Conservation (phyloP, 768 basidiomycete genomes). For the Suillus weaverae region DNA sequence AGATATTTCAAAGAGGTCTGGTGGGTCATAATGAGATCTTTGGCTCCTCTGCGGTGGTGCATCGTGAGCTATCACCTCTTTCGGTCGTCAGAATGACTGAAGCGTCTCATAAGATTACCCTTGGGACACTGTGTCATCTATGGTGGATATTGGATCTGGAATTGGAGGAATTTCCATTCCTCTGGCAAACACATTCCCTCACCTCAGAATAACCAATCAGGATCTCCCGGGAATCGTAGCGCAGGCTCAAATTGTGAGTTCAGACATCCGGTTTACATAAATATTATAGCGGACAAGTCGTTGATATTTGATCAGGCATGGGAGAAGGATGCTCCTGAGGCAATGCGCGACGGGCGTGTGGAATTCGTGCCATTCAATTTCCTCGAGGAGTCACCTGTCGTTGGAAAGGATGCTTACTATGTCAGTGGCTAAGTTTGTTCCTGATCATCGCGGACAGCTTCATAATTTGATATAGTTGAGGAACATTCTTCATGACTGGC, state of each 20-base stretch:
- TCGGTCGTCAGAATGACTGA: background rate
- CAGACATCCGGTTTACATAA: background rate
- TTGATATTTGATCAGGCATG: conserved; percentile 12
- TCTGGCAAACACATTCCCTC: conserved; percentile 25
- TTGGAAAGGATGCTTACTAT: conserved; percentile 26
- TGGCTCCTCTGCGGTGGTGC: conserved; percentile 25
- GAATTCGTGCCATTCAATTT: conserved; percentile 23
- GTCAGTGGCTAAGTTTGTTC: conserved; percentile 9
- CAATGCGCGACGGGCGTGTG: conserved; percentile 17
- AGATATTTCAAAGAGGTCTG: conserved; percentile 28
- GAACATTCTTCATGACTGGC: conserved; percentile 38
- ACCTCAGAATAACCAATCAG: conserved; percentile 28
- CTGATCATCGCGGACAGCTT: background rate
- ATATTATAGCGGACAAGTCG: background rate
- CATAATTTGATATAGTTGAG: conserved; percentile 18
- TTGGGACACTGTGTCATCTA: conserved; percentile 24
- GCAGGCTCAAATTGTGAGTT: conserved; percentile 23
- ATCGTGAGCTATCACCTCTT: conserved; percentile 16
- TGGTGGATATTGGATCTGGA: conserved; percentile 33
- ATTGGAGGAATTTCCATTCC: conserved; percentile 27
- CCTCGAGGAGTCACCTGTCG: conserved; percentile 18
- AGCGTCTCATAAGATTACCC: conserved; percentile 7
- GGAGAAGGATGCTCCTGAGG: conserved; percentile 20
- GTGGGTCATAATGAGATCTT: conserved; percentile 18
- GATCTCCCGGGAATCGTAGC: conserved; percentile 28